phyloP scores from a whole-genome alignment of 805 yeast species.

The Geotrichum ghanense region DNA sequence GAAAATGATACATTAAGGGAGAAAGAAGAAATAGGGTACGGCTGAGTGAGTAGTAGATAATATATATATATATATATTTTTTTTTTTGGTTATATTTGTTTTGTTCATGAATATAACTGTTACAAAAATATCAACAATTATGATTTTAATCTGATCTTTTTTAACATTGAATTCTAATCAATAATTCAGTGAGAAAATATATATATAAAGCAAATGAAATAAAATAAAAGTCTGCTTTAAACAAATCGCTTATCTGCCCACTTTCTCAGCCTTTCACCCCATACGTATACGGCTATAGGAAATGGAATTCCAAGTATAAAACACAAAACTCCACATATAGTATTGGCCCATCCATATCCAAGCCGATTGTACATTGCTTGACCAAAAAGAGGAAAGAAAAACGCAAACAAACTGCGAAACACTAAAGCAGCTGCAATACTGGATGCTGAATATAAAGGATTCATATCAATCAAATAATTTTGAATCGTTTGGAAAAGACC shows the following conservation, averaged over 20 bases:
- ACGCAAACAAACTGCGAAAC: slow-evolving; percentile 56
- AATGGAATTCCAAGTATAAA: slow-evolving; percentile 50
- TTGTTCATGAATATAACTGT: too few relatives aligned
- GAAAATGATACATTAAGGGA: too few relatives aligned
- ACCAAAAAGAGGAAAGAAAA: slow-evolving; percentile 58
- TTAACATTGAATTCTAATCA: too few relatives aligned
- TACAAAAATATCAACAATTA: too few relatives aligned
- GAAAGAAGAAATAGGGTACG: too few relatives aligned
- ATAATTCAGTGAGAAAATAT: too few relatives aligned
- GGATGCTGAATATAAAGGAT: slow-evolving; percentile 57
- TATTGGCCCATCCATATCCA: slow-evolving; percentile 64
- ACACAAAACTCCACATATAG: slow-evolving; percentile 48
- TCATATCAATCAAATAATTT: slow-evolving; percentile 60
- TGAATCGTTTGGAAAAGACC: slow-evolving; percentile 58
- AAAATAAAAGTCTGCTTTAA: too few relatives aligned
- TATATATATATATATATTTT: too few relatives aligned
- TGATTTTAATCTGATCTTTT: too few relatives aligned
- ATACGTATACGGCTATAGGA: slow-evolving; percentile 44
- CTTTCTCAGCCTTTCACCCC: slow-evolving; percentile 45
- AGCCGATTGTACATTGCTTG: slow-evolving; percentile 41
- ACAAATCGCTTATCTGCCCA: slow-evolving; percentile 46
- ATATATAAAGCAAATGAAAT: too few relatives aligned
- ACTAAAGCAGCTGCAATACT: slow-evolving; percentile 59
- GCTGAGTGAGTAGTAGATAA: too few relatives aligned
- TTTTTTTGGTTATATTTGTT: too few relatives aligned